Evolutionary conservation across 331 rosid species (phyloP).

Genomic region (Spiraea crenata): DNA sequence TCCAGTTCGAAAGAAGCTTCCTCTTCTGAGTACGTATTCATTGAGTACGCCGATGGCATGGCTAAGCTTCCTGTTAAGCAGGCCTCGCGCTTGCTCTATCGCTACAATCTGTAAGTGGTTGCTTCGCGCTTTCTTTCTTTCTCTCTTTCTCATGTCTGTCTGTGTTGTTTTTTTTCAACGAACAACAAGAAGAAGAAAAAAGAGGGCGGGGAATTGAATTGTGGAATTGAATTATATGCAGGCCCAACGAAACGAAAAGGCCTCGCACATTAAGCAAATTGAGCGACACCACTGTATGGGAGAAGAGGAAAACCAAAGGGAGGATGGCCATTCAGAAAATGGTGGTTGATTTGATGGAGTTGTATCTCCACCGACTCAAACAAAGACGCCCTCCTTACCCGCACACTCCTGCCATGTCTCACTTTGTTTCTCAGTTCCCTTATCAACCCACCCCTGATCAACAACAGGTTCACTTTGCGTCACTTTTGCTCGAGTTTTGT

Average conservation of each 20-base stretch:
- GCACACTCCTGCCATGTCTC: slow-evolving; percentile 39
- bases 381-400: slow-evolving; percentile 88
- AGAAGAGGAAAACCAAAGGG: slow-evolving; percentile 76
- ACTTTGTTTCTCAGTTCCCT: slow-evolving; percentile 64
- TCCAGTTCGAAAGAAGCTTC: slow-evolving; percentile 29
- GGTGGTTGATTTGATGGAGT: slow-evolving; percentile 98
- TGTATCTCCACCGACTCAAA: slow-evolving; percentile 83
- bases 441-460: slow-evolving; percentile 92
- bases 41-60: slow-evolving; percentile 94
- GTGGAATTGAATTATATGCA: slow-evolving; percentile 24
- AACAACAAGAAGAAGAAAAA: background rate
- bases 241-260: slow-evolving; percentile 78
- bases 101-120: slow-evolving; percentile 73
- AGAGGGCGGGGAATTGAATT: no score
- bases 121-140: background rate
- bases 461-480: slow-evolving; percentile 39
- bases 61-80: slow-evolving; percentile 89
- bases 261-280: slow-evolving; percentile 84
- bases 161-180: background rate
- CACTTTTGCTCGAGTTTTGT: no score
- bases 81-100: slow-evolving; percentile 88
- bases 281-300: slow-evolving; percentile 74
- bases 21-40: slow-evolving; percentile 71
- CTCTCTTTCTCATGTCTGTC: no score
- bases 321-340: slow-evolving; percentile 93